Evolutionary conservation across 176 grass and related monocot species (phyloP).

Genomic region (Rhynchospora breviuscula): DNA sequence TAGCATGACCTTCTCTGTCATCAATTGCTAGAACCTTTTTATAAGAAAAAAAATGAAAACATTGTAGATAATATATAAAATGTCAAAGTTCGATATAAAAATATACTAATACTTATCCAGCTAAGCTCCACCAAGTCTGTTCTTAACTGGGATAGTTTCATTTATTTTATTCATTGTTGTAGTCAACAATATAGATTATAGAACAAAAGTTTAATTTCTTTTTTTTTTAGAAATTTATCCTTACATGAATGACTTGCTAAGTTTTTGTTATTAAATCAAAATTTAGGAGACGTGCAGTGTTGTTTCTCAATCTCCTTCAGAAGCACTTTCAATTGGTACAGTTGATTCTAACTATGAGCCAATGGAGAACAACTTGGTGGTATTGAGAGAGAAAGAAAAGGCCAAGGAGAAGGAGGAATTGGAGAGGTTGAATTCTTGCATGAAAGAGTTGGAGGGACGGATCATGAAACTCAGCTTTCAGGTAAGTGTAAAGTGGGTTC

Average conservation of each 20-base stretch:
- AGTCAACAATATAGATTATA: not conserved
- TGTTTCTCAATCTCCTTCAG: conserved; percentile 6
- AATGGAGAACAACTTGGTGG: not conserved
- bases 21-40: not conserved
- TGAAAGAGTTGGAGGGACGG: conserved; percentile 9
- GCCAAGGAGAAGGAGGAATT: conserved; percentile 13
- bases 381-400: not conserved
- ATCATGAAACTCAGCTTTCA: conserved; percentile 2
- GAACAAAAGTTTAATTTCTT: not conserved
- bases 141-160: not conserved
- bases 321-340: not conserved
- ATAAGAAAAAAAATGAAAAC: too few relatives aligned
- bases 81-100: not conserved
- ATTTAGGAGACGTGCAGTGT: conserved; percentile 1
- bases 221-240: not conserved
- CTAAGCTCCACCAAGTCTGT: not conserved
- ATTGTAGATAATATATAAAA: not conserved
- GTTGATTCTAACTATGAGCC: not conserved
- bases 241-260: not conserved
- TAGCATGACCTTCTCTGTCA: not conserved
- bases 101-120: not conserved
- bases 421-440: conserved; percentile 18
- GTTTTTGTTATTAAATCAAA: not conserved
- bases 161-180: not conserved
- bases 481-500: not conserved